Percentiles rank a stretch among this genome's conserved stretches.
These are phyloP conservation scores for Onygenales sp. DNA, from an alignment of 2,329 filamentous ascomycete genomes.

Conservation along the genomic window DNA sequence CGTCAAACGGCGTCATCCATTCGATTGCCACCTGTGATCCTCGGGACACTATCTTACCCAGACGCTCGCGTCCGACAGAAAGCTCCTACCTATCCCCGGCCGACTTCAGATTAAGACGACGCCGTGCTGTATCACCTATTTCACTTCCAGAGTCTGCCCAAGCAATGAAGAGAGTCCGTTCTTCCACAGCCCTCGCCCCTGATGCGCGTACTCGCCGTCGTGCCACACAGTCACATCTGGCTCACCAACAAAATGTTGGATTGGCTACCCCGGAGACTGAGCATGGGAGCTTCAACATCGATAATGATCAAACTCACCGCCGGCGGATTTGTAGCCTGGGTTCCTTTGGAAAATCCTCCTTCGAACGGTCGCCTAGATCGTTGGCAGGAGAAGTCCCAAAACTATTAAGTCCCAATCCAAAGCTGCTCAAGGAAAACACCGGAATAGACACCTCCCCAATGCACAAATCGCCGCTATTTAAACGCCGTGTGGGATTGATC, in stretches of 20 bases:
- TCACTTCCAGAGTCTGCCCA: constrained; percentile 39
- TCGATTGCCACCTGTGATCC: constrained; percentile 34
- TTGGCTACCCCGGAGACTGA: constrained; percentile 34
- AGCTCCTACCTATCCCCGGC: background rate
- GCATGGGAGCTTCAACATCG: constrained; percentile 17
- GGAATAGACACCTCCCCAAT: background rate
- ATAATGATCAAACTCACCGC: background rate
- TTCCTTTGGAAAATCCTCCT: constrained; percentile 1
- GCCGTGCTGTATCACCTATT: constrained; percentile 5
- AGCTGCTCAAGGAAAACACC: background rate
- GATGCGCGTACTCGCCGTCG: constrained; percentile 41
- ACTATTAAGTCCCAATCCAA: background rate
- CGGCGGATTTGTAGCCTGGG: background rate
- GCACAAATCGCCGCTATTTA: constrained; percentile 11
- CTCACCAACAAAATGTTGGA: constrained; percentile 22
- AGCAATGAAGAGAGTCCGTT: constrained; percentile 26
- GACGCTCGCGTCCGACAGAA: background rate
- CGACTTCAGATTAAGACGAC: constrained; percentile 7
- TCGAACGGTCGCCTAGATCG: background rate
- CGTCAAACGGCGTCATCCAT: constrained; percentile 39
- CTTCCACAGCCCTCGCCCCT: constrained; percentile 32
- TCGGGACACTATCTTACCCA: background rate
- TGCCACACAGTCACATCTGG: constrained; percentile 10
- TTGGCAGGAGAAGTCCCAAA: background rate
- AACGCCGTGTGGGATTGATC: constrained; percentile 8